These are phyloP conservation scores for Penicillium daleae DNA, from an alignment of 495 filamentous ascomycete genomes.

Conservation along the genomic window DNA sequence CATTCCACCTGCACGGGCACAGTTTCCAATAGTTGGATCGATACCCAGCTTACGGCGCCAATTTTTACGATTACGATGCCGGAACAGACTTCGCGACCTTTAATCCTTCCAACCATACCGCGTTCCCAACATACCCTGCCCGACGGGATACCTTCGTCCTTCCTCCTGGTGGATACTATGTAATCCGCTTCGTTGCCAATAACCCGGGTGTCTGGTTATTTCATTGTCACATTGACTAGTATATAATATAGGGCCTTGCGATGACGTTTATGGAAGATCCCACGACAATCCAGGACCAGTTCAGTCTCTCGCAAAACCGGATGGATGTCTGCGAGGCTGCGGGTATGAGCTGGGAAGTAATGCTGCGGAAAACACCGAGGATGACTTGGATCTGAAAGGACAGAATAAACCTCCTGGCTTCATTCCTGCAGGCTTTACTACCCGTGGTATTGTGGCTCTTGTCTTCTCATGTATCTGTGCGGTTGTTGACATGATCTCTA, in stretches of 20 bases:
- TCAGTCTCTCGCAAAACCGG: background rate
- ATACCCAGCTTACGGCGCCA: constrained; percentile 46
- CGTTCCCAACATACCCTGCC: background rate
- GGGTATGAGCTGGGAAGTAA: background rate
- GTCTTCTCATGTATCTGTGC: background rate
- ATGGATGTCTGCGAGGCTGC: background rate
- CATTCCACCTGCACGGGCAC: background rate
- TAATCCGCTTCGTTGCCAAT: background rate
- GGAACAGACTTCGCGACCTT: background rate
- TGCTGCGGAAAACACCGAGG: background rate
- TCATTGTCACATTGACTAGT: constrained; percentile 1
- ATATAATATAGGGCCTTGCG: background rate
- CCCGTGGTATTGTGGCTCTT: background rate
- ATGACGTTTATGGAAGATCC: background rate
- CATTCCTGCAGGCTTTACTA: background rate
- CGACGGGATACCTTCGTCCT: background rate
- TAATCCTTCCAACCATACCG: background rate
- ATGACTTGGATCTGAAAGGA: background rate
- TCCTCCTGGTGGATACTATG: background rate
- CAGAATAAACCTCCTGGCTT: background rate
- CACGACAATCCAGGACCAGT: background rate
- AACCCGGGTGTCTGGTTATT: background rate
- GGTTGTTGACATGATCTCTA: background rate
- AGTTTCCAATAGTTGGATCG: constrained; percentile 52
- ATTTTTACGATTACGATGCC: constrained; percentile 35